These are phyloP conservation scores for Chlamydomonas eustigma DNA, from an alignment of 139 green algal species.

Conservation along the genomic window DNA sequence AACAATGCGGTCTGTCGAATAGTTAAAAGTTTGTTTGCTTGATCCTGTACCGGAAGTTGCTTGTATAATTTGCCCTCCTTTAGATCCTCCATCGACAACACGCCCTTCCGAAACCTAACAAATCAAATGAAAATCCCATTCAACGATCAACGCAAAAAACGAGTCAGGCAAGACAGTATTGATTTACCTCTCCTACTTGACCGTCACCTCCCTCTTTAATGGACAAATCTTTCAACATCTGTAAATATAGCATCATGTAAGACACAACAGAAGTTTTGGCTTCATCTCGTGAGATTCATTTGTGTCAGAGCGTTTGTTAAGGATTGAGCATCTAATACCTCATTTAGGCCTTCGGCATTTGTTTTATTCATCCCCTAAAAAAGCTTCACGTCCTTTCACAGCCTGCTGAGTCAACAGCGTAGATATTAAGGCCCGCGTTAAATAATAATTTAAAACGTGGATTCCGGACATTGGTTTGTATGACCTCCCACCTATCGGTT, in stretches of 20 bases:
- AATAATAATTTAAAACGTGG: too few relatives aligned
- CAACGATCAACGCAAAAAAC: not conserved
- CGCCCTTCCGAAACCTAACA: constrained; percentile 60
- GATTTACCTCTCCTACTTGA: constrained; percentile 4
- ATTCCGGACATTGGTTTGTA: too few relatives aligned
- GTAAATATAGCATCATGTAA: not conserved
- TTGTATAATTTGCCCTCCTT: constrained; percentile 27
- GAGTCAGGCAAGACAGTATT: not conserved
- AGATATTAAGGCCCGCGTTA: too few relatives aligned
- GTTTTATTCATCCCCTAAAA: not conserved
- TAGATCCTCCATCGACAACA: constrained; percentile 59
- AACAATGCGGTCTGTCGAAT: constrained; percentile 87
- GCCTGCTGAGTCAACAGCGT: too few relatives aligned
- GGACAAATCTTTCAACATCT: constrained; percentile 10
- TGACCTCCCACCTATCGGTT: too few relatives aligned
- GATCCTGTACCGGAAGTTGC: constrained; percentile 37
- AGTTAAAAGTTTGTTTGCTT: constrained; percentile 69
- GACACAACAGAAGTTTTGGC: too few relatives aligned
- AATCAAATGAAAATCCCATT: not conserved
- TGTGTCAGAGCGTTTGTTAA: too few relatives aligned
- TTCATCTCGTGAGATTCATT: too few relatives aligned
- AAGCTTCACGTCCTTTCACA: too few relatives aligned
- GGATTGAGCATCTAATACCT: too few relatives aligned
- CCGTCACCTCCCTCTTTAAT: constrained; percentile 12
- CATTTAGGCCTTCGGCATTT: not conserved